phyloP scores from a whole-genome alignment of 1,284 basidiomycete species.

The Lentinula novae-zelandiae region DNA sequence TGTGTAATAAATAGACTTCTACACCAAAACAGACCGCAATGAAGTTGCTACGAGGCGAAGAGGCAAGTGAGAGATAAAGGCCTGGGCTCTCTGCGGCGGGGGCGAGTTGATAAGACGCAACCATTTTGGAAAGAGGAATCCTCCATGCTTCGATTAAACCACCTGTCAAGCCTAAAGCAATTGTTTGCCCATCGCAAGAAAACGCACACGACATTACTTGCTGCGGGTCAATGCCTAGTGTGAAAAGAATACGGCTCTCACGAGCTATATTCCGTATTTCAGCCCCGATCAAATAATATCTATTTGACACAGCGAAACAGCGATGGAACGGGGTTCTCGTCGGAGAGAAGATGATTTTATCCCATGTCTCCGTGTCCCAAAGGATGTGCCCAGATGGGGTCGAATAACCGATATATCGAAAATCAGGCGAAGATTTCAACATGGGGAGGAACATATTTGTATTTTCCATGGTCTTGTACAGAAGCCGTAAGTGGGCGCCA shows the following conservation, averaged over 20 bases:
- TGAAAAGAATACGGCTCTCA: neutral
- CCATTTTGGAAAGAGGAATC: neutral
- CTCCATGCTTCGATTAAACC: neutral
- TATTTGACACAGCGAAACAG: neutral
- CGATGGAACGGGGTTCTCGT: neutral
- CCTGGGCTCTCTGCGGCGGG: neutral
- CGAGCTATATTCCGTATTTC: neutral
- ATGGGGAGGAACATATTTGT: constrained; percentile 5
- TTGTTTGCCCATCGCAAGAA: neutral
- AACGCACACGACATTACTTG: neutral
- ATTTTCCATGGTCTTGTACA: neutral
- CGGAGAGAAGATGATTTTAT: neutral
- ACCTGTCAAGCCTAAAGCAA: neutral
- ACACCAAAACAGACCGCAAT: neutral
- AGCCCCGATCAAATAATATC: neutral
- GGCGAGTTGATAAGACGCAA: neutral
- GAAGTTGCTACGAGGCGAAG: neutral
- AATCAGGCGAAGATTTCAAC: neutral
- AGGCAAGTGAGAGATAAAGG: neutral
- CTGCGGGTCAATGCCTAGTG: neutral
- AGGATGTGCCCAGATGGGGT: neutral
- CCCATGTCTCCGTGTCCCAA: neutral
- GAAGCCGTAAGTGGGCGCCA: neutral
- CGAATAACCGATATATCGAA: neutral
- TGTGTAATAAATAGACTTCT: neutral